Percentiles rank a stretch among this genome's conserved stretches.
phyloP scores from a whole-genome alignment of 495 filamentous ascomycete genomes.

The Penicillium malachiteum region DNA sequence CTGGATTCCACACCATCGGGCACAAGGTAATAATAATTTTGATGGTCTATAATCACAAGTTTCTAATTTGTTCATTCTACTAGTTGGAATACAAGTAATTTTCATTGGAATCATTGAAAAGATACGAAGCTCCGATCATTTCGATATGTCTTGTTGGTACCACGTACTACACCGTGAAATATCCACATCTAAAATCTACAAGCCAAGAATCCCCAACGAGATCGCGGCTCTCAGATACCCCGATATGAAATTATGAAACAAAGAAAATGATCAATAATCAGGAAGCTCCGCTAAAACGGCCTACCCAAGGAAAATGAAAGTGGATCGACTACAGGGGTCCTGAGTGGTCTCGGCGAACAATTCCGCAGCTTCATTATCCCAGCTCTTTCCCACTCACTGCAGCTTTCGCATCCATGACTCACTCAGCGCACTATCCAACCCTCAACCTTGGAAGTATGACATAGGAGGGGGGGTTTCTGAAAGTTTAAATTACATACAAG shows the following conservation, averaged over 20 bases:
- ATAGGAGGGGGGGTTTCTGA: neutral
- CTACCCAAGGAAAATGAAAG: neutral
- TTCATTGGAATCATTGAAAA: no score
- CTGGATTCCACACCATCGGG: no score
- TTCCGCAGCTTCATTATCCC: slow-evolving; percentile 4
- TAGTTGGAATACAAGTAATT: no score
- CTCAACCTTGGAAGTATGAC: neutral
- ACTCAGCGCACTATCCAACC: neutral
- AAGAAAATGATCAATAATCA: no score
- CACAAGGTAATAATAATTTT: no score
- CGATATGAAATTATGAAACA: neutral
- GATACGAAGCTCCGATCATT: neutral
- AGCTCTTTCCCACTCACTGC: neutral
- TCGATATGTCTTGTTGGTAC: neutral
- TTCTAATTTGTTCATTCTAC: no score
- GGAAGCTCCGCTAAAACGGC: neutral
- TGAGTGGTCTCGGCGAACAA: slow-evolving; percentile 14
- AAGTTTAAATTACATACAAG: neutral
- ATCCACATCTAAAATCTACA: neutral
- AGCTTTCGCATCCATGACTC: neutral
- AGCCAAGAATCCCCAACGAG: neutral
- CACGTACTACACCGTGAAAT: no score
- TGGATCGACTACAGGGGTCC: neutral
- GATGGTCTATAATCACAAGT: no score
- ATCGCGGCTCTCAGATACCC: neutral